Evolutionary conservation across 225 moss, liverwort and hornwort genomes (phyloP).

Genomic region (Rhytidiadelphus loreus): DNA sequence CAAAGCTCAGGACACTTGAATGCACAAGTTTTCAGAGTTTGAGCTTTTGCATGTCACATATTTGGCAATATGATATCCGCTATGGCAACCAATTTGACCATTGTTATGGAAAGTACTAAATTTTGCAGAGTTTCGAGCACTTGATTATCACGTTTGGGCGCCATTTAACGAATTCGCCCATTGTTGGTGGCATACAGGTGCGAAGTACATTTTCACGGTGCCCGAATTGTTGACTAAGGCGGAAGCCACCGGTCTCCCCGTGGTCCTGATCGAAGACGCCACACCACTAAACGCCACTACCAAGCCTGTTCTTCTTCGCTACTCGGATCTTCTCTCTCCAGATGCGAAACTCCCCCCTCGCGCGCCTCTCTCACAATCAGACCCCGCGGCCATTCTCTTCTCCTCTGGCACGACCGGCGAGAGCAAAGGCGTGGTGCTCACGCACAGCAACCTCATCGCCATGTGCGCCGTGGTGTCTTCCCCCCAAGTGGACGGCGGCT

Average conservation of each 20-base stretch:
- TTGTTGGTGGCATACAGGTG: conserved; percentile 1
- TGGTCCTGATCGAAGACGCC: conserved; percentile 28
- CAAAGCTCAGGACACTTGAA: neutral
- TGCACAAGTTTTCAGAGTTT: neutral
- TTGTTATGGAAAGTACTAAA: neutral
- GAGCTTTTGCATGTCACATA: neutral
- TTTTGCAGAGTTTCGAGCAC: neutral
- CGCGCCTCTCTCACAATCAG: conserved; percentile 12
- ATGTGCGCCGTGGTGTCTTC: neutral
- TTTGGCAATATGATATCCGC: neutral
- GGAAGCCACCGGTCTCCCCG: conserved; percentile 20
- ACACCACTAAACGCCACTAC: neutral
- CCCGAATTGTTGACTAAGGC: conserved; percentile 34
- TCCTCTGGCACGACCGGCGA: conserved; percentile 87
- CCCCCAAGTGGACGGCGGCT: neutral
- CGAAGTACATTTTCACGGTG: conserved; percentile 34
- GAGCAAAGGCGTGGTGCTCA: conserved; percentile 70
- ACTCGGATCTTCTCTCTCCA: conserved; percentile 39
- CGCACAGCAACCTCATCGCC: conserved; percentile 58
- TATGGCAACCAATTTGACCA: neutral
- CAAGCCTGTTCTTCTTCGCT: neutral
- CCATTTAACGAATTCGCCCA: neutral
- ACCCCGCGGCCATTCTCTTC: conserved; percentile 45
- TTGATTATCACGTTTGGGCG: neutral
- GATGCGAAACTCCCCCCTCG: neutral